Base-by-base conservation (phyloP, 495 filamentous ascomycete genomes). In the Hypoxylon rickii region DNA sequence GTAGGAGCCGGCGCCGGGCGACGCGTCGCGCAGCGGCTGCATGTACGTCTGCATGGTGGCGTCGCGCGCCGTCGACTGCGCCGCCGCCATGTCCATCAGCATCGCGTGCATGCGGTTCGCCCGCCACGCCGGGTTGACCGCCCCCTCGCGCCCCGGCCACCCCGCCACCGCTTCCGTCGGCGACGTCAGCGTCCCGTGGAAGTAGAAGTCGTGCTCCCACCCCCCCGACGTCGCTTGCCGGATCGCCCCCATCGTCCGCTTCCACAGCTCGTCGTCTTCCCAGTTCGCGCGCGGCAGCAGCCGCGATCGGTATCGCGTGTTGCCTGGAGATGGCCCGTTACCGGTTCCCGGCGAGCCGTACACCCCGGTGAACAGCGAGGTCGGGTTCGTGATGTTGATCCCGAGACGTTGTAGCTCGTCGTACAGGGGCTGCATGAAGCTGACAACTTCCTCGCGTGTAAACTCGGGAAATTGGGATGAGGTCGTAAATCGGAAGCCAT, bases 71-170 rank as follows among this genome's bases (percentile, higher is more conserved):
- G 42, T 39, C 36, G 67, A 71, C 38, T 70, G 55, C 3, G 17
- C 22, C 17, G 73, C 52, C n/a, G 58, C 61, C 15, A 70, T 19
- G 29, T 71, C 70, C 66, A 74, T 73, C 2, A 74, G 49, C 57
- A 79, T 79, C 13, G 72, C 77, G 55, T 84, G 81, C 72, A 84
- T 72, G 6, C 79, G 71, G 10, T 78, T 73, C 0, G 72, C 50
- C 18, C 83, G 74, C 75, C 77, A 84, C 5, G 82, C 82, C 0
- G 80, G 82, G 65, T 81, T 80, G 3, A 80, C 77, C 1, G 79
- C 70, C 56, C 68, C 78, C 7, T 73, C 63, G 17, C 65, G 52
- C 34, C 74, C 76, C 1, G 76, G 70, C 49, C 65, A 72, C 3
- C 73, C 71, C 0, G 72, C 72, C 1, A 66, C 55, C 12, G 61